phyloP scores from a whole-genome alignment of 176 grass and related monocot genomes.

The Triticum aestivum region IWGSC_CS_RefSeq_v2.1 NC_057794.1:493743313-493743812 shows the following conservation, averaged over 20 bases:
- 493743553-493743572: background rate
- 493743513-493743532: slow-evolving; percentile 2
- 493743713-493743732: background rate
- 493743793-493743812: slow-evolving; percentile 15
- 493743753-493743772: slow-evolving; percentile 20
- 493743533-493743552: background rate
- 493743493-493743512: slow-evolving; percentile 14
- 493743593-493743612: slow-evolving; percentile 3
- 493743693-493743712: slow-evolving; percentile 21
- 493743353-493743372: background rate
- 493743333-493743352: background rate
- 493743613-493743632: background rate
- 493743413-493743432: slow-evolving; percentile 3
- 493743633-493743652: background rate
- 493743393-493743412: background rate
- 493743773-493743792: slow-evolving; percentile 13
- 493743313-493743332: slow-evolving; percentile 41
- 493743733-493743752: background rate
- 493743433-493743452: slow-evolving; percentile 46
- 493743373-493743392: background rate
- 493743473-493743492: slow-evolving; percentile 52
- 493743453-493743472: slow-evolving; percentile 32
- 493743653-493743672: background rate
- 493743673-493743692: background rate
- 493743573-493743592: background rate